Evolutionary conservation across 2,329 filamentous ascomycete species (phyloP).

Genomic region (Keithomyces neogunnii): DNA sequence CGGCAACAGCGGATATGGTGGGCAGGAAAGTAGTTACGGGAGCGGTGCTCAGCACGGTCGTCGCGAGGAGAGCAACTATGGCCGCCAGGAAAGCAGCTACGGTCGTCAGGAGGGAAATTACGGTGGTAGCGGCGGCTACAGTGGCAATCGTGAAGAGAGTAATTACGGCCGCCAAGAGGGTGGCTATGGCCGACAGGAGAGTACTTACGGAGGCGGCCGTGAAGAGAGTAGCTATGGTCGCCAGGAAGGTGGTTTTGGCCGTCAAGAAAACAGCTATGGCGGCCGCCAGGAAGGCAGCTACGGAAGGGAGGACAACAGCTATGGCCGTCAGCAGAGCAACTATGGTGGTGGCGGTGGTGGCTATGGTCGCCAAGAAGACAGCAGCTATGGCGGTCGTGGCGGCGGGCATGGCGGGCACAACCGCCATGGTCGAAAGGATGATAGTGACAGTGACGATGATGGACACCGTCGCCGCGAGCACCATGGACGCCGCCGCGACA

Average conservation of each 20-base stretch:
- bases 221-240: conserved; percentile 9
- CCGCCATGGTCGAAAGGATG: conserved; percentile 15
- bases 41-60: conserved; percentile 15
- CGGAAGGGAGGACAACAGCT: conserved; percentile 6
- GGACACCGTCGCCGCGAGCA: conserved; percentile 8
- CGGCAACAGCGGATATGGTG: conserved; percentile 9
- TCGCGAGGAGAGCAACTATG: conserved; percentile 15
- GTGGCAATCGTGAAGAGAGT: conserved; percentile 3
- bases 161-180: conserved; percentile 2
- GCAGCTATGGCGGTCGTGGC: conserved; percentile 9
- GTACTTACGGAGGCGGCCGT: conserved; percentile 3
- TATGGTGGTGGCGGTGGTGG: conserved; percentile 9
- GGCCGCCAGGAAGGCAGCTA: conserved; percentile 8
- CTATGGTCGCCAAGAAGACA: conserved; percentile 7
- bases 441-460: conserved; percentile 15
- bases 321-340: conserved; percentile 1
- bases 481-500: conserved; percentile 9
- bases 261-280: conserved; percentile 1
- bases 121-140: conserved; percentile 12
- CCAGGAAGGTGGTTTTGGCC: conserved; percentile 14
- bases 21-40: conserved; percentile 8
- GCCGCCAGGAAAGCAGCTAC: conserved; percentile 14
- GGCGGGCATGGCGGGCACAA: conserved; percentile 7
- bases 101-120: conserved; percentile 13
- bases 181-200: neutral